Conservation (phyloP, 306 rosid species). For the Pterocarpus santalinus region DNA sequence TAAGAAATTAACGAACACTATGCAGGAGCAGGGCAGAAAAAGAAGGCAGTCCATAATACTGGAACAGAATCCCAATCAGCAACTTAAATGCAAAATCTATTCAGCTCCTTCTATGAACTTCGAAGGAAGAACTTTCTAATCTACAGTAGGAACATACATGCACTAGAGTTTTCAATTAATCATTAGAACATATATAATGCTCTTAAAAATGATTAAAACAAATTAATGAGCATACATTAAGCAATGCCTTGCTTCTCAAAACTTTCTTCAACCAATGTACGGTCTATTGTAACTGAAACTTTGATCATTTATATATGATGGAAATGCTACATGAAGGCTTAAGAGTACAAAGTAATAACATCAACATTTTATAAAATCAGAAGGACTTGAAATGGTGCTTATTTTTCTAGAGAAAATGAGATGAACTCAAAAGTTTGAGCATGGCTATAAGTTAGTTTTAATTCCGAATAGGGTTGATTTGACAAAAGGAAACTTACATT, state of each 20-base stretch:
- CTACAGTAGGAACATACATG: background rate
- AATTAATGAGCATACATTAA: background rate
- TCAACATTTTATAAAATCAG: background rate
- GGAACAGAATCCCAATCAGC: too few relatives aligned
- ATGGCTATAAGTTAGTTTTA: background rate
- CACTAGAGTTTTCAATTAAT: background rate
- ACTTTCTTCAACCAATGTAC: background rate
- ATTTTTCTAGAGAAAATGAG: background rate
- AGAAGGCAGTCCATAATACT: too few relatives aligned
- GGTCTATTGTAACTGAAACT: background rate
- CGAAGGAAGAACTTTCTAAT: slow-evolving; percentile 14
- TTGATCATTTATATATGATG: background rate
- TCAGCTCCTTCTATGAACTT: slow-evolving; percentile 1
- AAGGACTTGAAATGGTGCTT: background rate
- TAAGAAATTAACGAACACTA: background rate
- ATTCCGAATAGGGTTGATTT: background rate
- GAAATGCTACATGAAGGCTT: background rate
- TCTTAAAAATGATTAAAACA: background rate
- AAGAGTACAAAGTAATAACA: background rate
- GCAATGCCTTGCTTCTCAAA: background rate
- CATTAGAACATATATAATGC: background rate
- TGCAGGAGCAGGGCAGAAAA: too few relatives aligned
- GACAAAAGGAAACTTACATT: background rate
- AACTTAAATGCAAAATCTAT: background rate
- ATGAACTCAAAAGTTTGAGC: background rate